phyloP scores from a whole-genome alignment of 83 land plant species.

The Diphasiastrum complanatum region DNA sequence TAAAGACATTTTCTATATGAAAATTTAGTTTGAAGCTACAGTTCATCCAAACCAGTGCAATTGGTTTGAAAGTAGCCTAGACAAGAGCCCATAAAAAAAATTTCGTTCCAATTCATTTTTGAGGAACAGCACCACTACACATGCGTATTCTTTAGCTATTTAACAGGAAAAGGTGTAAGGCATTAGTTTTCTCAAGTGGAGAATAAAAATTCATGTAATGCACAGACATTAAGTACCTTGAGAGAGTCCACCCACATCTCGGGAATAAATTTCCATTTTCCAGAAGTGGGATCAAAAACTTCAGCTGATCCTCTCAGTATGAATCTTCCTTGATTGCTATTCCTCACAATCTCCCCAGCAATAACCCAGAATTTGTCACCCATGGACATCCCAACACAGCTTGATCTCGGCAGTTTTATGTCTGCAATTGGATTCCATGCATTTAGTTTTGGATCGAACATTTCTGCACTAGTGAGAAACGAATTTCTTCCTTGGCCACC shows the following conservation, averaged over 20 bases:
- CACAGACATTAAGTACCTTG: constrained; percentile 18
- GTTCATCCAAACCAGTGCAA: too few species aligned
- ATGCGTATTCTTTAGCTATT: neutral
- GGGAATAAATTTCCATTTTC: constrained; percentile 25
- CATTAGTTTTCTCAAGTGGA: neutral
- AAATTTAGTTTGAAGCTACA: too few species aligned
- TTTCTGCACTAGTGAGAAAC: constrained; percentile 24
- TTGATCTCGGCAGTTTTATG: constrained; percentile 23
- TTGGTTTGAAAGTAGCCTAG: too few species aligned
- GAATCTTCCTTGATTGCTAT: neutral
- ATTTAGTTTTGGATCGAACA: constrained; percentile 6
- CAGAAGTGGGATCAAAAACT: constrained; percentile 16
- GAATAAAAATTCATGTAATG: neutral
- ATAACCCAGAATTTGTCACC: constrained; percentile 29
- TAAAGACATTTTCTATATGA: too few species aligned
- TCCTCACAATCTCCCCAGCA: constrained; percentile 22
- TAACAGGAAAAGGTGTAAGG: neutral
- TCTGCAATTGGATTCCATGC: constrained; percentile 11
- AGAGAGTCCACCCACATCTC: constrained; percentile 33
- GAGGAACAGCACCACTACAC: too few species aligned
- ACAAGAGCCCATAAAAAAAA: too few species aligned
- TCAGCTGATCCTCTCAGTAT: constrained; percentile 21
- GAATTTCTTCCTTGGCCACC: constrained; percentile 31
- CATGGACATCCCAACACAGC: constrained; percentile 21
- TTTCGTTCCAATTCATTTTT: too few species aligned